Evolutionary conservation across 2,329 filamentous ascomycete genomes (phyloP).

Genomic region (Sclerotinia borealis): DNA sequence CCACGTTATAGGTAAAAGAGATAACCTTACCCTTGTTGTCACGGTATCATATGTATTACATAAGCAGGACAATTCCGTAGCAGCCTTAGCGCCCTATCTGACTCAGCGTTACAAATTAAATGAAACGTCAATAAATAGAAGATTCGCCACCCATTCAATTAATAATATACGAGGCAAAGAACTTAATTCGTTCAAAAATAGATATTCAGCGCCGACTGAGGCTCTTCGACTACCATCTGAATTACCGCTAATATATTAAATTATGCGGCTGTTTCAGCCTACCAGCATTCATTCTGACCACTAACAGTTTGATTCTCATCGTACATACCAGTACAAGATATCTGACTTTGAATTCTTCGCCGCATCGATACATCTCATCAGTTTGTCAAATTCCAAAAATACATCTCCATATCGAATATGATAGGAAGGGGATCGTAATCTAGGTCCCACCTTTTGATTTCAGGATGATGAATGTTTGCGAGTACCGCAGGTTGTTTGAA

Average conservation of each 20-base stretch:
- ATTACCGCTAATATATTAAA: no score
- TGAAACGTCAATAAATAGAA: neutral
- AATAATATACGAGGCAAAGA: neutral
- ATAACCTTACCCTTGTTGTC: no score
- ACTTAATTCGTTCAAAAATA: neutral
- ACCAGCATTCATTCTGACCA: neutral
- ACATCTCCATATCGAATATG: neutral
- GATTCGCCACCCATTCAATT: neutral
- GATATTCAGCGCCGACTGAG: neutral
- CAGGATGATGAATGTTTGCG: neutral
- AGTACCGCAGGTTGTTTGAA: neutral
- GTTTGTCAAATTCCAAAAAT: neutral
- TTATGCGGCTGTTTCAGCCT: neutral
- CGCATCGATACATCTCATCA: neutral
- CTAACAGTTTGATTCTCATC: neutral
- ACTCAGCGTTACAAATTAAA: neutral
- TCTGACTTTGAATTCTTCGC: neutral
- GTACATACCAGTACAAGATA: neutral
- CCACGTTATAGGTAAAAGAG: no score
- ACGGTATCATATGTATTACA: neutral
- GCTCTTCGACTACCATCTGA: neutral
- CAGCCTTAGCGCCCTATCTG: neutral
- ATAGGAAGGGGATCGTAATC: neutral
- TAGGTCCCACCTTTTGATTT: neutral
- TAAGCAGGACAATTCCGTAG: neutral